Evolutionary conservation across 768 basidiomycete species (phyloP).

Genomic region (Termitomyces sp.): DNA sequence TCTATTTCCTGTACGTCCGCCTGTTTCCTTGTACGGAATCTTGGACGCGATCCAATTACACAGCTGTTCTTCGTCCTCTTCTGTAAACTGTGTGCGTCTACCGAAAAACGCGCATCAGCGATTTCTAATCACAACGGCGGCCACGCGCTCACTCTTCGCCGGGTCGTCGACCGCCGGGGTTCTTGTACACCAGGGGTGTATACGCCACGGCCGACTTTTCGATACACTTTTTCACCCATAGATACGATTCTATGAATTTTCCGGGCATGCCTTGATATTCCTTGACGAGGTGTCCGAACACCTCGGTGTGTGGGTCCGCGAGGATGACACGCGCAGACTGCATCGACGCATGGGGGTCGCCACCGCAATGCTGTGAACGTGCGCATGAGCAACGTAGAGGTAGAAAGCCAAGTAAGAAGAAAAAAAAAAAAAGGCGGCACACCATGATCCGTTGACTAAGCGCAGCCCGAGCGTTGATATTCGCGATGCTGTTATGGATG

Average conservation of each 20-base stretch:
- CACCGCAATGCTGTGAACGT: constrained; percentile 81
- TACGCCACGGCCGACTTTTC: constrained; percentile 61
- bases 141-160: constrained; percentile 77
- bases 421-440: constrained; percentile 4
- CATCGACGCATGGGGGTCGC: constrained; percentile 66
- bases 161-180: constrained; percentile 74
- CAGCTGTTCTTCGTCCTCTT: constrained; percentile 69
- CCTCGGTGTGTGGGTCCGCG: constrained; percentile 75
- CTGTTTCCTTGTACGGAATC: constrained; percentile 80
- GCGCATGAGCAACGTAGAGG: too few species aligned
- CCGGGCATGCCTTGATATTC: constrained; percentile 63
- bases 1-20: constrained; percentile 77
- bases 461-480: constrained; percentile 64
- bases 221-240: constrained; percentile 83
- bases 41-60: constrained; percentile 79
- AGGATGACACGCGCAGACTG: constrained; percentile 72
- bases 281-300: constrained; percentile 70
- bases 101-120: background rate
- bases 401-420: too few species aligned
- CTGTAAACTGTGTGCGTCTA: constrained; percentile 76
- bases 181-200: constrained; percentile 78
- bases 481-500: constrained; percentile 77
- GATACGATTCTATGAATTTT: constrained; percentile 75
- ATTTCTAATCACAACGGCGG: too few species aligned
- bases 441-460: constrained; percentile 72